These are phyloP conservation scores for Dionaea muscipula DNA, from an alignment of 179 eudicot genomes.

Conservation along the genomic window DNA sequence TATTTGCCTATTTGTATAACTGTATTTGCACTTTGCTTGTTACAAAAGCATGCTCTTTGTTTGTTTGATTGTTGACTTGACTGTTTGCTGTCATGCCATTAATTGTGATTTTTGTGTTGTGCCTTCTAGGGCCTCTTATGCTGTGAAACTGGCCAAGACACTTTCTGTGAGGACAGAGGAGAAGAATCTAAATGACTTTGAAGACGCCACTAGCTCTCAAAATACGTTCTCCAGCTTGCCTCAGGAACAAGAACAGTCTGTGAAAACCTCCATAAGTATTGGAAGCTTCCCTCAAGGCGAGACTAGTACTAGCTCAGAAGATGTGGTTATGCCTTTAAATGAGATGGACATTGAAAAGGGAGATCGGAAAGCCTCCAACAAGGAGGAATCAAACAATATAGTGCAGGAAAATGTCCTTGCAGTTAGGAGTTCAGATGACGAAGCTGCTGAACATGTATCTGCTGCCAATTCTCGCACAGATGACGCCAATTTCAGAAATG, in stretches of 20 bases:
- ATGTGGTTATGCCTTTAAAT: conserved; percentile 33
- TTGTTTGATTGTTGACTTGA: neutral
- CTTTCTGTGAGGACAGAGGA: conserved; percentile 70
- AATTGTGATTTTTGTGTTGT: conserved; percentile 8
- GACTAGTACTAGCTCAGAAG: conserved; percentile 85
- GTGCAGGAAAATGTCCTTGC: conserved; percentile 26
- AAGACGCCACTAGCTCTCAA: conserved; percentile 76
- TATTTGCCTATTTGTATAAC: neutral
- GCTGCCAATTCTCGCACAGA: conserved; percentile 23
- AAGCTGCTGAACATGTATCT: conserved; percentile 31
- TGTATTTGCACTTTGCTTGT: neutral
- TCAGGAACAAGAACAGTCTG: conserved; percentile 73
- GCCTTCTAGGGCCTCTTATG: conserved; percentile 72
- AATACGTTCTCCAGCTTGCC: conserved; percentile 89
- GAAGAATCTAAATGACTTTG: conserved; percentile 47
- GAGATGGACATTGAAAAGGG: conserved; percentile 16
- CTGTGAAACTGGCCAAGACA: conserved; percentile 74
- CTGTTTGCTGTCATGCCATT: neutral
- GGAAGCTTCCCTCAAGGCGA: conserved; percentile 73
- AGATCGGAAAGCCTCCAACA: conserved; percentile 14
- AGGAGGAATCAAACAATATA: conserved; percentile 17
- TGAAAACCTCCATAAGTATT: conserved; percentile 66
- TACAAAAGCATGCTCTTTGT: neutral
- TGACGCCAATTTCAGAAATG: conserved; percentile 31
- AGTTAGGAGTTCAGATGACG: conserved; percentile 27